Percentiles rank a stretch among this genome's conserved stretches.
Conservation (phyloP, 176 grass and related monocot species). For the Avena eriantha region DNA sequence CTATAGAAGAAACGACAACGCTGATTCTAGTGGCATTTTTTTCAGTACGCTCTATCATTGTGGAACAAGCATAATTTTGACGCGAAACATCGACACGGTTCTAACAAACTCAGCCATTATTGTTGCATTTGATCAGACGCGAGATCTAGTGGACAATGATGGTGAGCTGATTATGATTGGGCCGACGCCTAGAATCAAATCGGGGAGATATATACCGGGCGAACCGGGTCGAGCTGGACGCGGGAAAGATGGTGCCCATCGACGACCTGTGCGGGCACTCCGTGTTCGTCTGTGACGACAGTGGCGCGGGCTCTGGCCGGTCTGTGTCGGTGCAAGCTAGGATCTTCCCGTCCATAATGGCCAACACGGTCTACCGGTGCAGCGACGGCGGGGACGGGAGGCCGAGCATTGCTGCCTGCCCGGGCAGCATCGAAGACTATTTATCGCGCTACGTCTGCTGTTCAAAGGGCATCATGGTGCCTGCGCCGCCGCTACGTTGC, state of each 20-base stretch:
- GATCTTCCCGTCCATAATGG: background rate
- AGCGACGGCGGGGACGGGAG: no score
- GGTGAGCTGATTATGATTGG: background rate
- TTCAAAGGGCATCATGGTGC: background rate
- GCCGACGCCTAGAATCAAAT: no score
- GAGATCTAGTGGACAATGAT: background rate
- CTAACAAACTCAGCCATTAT: no score
- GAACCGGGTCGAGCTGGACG: background rate
- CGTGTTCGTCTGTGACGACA: background rate
- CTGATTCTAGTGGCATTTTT: no score
- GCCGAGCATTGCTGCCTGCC: no score
- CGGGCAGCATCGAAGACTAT: background rate
- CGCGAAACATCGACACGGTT: no score
- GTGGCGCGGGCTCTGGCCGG: no score
- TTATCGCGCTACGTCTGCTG: background rate
- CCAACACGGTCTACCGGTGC: background rate
- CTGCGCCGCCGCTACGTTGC: no score
- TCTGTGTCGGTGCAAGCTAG: background rate
- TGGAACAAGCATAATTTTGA: no score
- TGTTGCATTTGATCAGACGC: no score
- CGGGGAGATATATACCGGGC: background rate
- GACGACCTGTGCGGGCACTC: background rate
- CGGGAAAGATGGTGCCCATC: background rate
- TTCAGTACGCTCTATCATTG: no score
- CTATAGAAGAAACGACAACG: no score